Conservation (phyloP, 2,329 filamentous ascomycete genomes). For the Colletotrichum australisinense region DNA sequence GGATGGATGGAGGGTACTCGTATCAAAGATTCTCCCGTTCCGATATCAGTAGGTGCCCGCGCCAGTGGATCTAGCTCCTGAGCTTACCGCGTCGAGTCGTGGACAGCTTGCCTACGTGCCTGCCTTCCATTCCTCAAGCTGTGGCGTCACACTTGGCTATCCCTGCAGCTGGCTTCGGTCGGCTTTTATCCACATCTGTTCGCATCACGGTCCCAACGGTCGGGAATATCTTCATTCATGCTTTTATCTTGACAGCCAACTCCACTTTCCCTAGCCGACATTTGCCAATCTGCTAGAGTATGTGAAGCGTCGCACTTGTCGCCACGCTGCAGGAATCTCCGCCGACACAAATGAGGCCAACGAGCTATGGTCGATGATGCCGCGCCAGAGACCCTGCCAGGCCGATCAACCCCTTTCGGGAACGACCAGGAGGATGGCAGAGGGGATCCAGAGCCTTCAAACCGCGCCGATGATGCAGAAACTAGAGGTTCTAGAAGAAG, state of each 20-base stretch:
- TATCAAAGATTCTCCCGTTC: conserved; percentile 28
- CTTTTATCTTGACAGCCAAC: conserved; percentile 2
- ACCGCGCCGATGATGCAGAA: conserved; percentile 21
- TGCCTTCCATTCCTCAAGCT: conserved; percentile 5
- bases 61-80: not conserved
- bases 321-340: conserved; percentile 15
- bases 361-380: conserved; percentile 65
- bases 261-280: not conserved
- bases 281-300: conserved; percentile 5
- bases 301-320: conserved; percentile 23
- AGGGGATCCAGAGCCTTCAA: conserved; percentile 21
- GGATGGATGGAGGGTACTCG: conserved; percentile 31
- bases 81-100: not conserved
- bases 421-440: conserved; percentile 35
- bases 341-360: conserved; percentile 42
- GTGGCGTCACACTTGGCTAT: conserved; percentile 32
- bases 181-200: conserved; percentile 21
- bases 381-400: conserved; percentile 54
- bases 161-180: conserved; percentile 30
- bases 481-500: conserved; percentile 43
- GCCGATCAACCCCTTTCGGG: conserved; percentile 38
- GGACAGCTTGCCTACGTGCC: conserved; percentile 4
- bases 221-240: not conserved
- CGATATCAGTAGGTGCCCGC: not conserved
- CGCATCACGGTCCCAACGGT: conserved; percentile 29